Evolutionary conservation across 352 stramenopile species (phyloP).

Genomic region (Pythium biforme): DNA sequence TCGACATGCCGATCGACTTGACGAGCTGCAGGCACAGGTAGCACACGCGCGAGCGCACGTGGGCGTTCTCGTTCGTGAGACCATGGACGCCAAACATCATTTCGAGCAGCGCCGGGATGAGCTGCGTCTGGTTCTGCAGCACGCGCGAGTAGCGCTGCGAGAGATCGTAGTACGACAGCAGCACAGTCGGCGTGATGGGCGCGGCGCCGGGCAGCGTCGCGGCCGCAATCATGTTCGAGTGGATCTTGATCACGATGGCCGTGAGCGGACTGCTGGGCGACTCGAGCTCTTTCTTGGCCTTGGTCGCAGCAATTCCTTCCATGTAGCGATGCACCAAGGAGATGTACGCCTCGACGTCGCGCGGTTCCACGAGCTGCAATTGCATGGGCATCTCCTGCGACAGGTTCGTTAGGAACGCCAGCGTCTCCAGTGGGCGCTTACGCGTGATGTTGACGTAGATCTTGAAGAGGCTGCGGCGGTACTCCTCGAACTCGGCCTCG

Average conservation of each 20-base stretch:
- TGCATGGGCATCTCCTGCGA: slow-evolving; percentile 52
- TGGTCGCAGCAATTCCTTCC: slow-evolving; percentile 69
- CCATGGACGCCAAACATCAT: slow-evolving; percentile 80
- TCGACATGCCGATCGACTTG: slow-evolving; percentile 62
- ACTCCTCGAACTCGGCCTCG: slow-evolving; percentile 82
- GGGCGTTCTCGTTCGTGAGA: slow-evolving; percentile 53
- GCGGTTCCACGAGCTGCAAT: slow-evolving; percentile 51
- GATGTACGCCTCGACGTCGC: slow-evolving; percentile 77
- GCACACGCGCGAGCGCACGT: slow-evolving; percentile 79
- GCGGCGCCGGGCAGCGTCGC: slow-evolving; percentile 25
- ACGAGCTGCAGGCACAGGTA: slow-evolving; percentile 82
- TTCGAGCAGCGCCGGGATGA: slow-evolving; percentile 70
- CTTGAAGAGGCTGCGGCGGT: slow-evolving; percentile 79
- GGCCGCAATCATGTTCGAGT: slow-evolving; percentile 52
- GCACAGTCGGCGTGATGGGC: slow-evolving; percentile 44
- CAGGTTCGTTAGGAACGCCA: slow-evolving; percentile 65
- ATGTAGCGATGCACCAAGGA: slow-evolving; percentile 83
- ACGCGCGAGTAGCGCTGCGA: slow-evolving; percentile 73
- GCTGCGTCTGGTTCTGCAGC: slow-evolving; percentile 58
- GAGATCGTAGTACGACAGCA: slow-evolving; percentile 86
- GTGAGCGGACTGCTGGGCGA: slow-evolving; percentile 64
- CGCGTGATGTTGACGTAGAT: slow-evolving; percentile 88
- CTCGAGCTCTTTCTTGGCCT: slow-evolving; percentile 60
- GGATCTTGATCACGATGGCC: slow-evolving; percentile 66
- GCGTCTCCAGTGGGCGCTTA: slow-evolving; percentile 61